Base-by-base conservation (phyloP, 73 alveolate genomes). In the Stentor coeruleus region DNA sequence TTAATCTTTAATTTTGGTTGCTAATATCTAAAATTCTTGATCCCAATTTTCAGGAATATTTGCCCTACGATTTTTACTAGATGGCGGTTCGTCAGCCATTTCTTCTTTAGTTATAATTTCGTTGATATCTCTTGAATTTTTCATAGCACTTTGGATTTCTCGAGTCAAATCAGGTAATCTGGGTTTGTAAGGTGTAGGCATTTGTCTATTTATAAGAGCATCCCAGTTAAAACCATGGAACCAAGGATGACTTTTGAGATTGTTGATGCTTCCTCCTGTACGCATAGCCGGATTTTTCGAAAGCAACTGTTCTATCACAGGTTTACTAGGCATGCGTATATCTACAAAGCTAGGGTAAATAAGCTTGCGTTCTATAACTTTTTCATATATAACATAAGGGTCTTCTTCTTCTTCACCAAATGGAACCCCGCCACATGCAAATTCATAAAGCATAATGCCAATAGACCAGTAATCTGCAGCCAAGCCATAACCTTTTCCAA, bases 361-460 rank as follows among this genome's bases (percentile, higher is more conserved):
- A 75, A 37, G 74, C 3, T 33, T 59, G 35, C 38, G 35, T 39
- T 75, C 38, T 37, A 75, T 0, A 3, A 75, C 59, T 35, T 37
- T 37, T 6, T 75, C 35, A 75, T 35, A 75, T 3, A 75, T 75
- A 31, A 35, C 83, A 75, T 39, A 39, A 75, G 74, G 81, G 58
- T 86, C 92, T 74, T 77, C 80, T 3, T 84, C 85, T 39, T 85
- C 92, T 31, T 86, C 85, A 3, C 92, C 92, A 74, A 86, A 86
- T 3, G 92, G 92, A 66, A 86, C 59, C 60, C 76, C 83, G 76
- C 87, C 92, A 81, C 76, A 86, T 72, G 74, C 80, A 39, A 79
- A 77, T 82, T 86, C 92, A 82, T 75, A 86, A 0, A 86, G 74
- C 36, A 87, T 35, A 33, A 75, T 6, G 35, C 83, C 83, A 35